Evolutionary conservation across 2,329 filamentous ascomycete species (phyloP).

Genomic region (Pestalotiopsis sp.): DNA sequence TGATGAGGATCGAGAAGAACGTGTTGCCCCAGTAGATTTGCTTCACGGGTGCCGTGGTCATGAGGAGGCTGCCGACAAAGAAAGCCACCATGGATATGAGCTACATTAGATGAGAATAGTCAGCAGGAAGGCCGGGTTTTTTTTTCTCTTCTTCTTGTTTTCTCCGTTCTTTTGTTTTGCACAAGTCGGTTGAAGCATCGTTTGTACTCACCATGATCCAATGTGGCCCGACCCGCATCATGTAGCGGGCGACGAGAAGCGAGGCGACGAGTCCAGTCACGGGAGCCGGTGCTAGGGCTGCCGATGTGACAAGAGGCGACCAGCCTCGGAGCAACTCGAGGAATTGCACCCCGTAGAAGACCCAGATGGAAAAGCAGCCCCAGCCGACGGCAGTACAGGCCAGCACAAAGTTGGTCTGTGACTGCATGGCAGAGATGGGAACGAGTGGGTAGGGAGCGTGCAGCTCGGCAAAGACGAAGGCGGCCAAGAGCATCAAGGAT

Average conservation of each 20-base stretch:
- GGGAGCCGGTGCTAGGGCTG: conserved; percentile 40
- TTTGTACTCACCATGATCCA: conserved; percentile 27
- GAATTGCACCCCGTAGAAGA: conserved; percentile 47
- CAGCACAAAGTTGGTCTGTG: conserved; percentile 51
- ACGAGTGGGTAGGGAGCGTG: conserved; percentile 52
- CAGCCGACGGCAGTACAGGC: conserved; percentile 50
- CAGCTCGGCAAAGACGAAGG: conserved; percentile 57
- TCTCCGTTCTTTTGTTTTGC: neutral
- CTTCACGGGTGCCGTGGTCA: conserved; percentile 42
- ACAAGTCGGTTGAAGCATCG: neutral
- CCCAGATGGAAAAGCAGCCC: conserved; percentile 48
- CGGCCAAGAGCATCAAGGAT: conserved; percentile 49
- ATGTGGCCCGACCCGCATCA: conserved; percentile 33
- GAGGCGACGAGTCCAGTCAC: conserved; percentile 39
- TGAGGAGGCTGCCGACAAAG: conserved; percentile 31
- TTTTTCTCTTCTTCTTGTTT: neutral
- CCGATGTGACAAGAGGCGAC: conserved; percentile 40
- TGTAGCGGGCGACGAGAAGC: conserved; percentile 29
- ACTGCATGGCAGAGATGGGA: conserved; percentile 50
- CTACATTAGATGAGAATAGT: neutral
- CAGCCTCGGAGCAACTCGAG: conserved; percentile 40
- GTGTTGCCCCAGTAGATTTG: conserved; percentile 59
- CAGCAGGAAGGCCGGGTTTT: neutral
- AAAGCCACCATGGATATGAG: conserved; percentile 33
- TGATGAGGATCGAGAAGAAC: conserved; percentile 48